These are phyloP conservation scores for Thuja plicata DNA, from an alignment of 83 land plant species.

Conservation along the genomic window DNA sequence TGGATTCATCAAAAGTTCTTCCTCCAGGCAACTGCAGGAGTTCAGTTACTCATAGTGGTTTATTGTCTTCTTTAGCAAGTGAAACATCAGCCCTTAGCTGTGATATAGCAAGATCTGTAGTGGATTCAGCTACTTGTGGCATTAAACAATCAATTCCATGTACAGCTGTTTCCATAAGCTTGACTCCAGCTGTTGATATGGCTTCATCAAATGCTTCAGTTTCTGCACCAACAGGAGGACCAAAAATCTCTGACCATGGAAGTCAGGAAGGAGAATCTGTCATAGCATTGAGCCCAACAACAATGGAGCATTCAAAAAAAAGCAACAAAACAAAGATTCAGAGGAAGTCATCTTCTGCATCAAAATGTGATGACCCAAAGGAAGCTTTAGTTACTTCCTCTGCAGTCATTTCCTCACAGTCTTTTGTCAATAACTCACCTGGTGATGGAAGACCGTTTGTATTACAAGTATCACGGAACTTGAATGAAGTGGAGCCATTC, in stretches of 20 bases:
- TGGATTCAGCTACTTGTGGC: background rate
- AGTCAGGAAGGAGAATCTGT: background rate
- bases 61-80: background rate
- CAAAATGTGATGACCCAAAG: slow-evolving; percentile 1
- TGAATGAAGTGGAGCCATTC: background rate
- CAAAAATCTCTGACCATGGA: background rate
- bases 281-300: background rate
- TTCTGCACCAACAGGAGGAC: background rate
- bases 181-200: background rate
- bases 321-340: slow-evolving; percentile 2
- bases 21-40: no score
- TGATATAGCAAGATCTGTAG: background rate
- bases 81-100: background rate
- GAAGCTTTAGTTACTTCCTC: background rate
- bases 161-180: background rate
- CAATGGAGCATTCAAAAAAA: background rate
- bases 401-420: background rate
- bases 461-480: background rate
- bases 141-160: background rate
- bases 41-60: no score
- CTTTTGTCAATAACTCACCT: background rate
- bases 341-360: background rate
- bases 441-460: background rate
- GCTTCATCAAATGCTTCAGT: background rate
- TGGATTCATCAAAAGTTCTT: no score